Percentiles rank a stretch among this genome's conserved stretches.
Evolutionary conservation across 768 basidiomycete genomes (phyloP).

Genomic region (Lactarius psammicola): DNA sequence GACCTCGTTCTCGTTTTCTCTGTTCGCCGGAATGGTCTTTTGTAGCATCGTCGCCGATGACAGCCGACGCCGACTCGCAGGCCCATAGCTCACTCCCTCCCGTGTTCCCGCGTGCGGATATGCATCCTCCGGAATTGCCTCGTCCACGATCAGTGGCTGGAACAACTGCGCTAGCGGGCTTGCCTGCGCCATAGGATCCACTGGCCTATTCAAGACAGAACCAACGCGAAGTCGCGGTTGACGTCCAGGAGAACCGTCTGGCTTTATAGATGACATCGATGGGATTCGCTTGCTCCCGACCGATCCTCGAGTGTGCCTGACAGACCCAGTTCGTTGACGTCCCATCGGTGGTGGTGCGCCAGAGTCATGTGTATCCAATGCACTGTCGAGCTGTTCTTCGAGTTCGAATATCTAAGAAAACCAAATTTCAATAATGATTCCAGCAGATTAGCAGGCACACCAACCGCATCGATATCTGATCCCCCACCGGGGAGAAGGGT

Average conservation of each 20-base stretch:
- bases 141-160: slow-evolving; percentile 61
- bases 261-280: slow-evolving; percentile 18
- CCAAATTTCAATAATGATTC: slow-evolving; percentile 9
- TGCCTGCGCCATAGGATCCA: slow-evolving; percentile 40
- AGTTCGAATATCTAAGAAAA: slow-evolving; percentile 69
- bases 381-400: slow-evolving; percentile 62
- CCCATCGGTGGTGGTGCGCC: slow-evolving; percentile 31
- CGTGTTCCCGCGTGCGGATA: slow-evolving; percentile 21
- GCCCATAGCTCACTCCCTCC: slow-evolving; percentile 40
- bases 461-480: slow-evolving; percentile 71
- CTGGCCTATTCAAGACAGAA: slow-evolving; percentile 43
- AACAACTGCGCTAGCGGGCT: slow-evolving; percentile 77
- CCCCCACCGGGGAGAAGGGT: slow-evolving; percentile 63
- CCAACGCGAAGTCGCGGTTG: slow-evolving; percentile 41
- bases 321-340: slow-evolving; percentile 37
- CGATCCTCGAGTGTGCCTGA: slow-evolving; percentile 21
- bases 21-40: slow-evolving; percentile 19
- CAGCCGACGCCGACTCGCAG: slow-evolving; percentile 41
- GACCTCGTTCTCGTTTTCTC: slow-evolving; percentile 23
- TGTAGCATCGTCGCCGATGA: slow-evolving; percentile 35
- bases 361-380: slow-evolving; percentile 51
- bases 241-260: slow-evolving; percentile 13
- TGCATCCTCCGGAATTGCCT: slow-evolving; percentile 40
- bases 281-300: slow-evolving; percentile 12
- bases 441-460: slow-evolving; percentile 30